Conservation (phyloP, 2,329 filamentous ascomycete species). For the Paecilomyces variotii region DNA sequence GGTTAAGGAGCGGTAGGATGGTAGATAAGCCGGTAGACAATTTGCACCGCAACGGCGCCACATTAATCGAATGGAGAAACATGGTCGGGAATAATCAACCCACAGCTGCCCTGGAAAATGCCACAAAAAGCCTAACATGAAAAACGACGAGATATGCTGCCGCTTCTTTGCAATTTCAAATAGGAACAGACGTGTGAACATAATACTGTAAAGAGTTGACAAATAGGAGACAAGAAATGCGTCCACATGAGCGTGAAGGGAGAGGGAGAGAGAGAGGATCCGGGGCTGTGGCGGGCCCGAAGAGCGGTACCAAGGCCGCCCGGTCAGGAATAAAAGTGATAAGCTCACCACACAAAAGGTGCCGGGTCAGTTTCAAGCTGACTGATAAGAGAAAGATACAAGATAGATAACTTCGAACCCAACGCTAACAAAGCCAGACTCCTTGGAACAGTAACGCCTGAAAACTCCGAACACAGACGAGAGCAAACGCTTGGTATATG, state of each 20-base stretch:
- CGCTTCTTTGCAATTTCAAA: constrained; percentile 1
- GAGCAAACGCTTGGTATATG: not conserved
- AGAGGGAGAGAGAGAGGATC: not conserved
- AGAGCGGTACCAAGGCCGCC: not conserved
- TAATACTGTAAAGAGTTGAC: not conserved
- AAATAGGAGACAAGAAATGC: not conserved
- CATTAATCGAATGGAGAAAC: not conserved
- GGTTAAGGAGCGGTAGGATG: not conserved
- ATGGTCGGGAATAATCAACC: not conserved
- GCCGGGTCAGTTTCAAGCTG: not conserved
- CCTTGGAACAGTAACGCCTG: constrained; percentile 13
- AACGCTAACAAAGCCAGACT: not conserved
- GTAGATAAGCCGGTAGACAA: not conserved
- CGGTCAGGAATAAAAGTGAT: not conserved
- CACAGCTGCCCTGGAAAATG: not conserved
- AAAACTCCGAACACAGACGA: constrained; percentile 10
- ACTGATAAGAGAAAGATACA: constrained; percentile 4
- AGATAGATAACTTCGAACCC: not conserved
- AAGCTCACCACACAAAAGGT: not conserved
- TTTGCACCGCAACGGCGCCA: not conserved
- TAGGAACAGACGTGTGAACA: constrained; percentile 1
- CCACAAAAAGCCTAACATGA: not conserved
- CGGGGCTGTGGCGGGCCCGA: not conserved
- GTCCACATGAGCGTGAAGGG: constrained; percentile 2
- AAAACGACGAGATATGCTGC: not conserved